phyloP scores from a whole-genome alignment of 306 rosid genomes.

The Aeschynomene evenia region DNA sequence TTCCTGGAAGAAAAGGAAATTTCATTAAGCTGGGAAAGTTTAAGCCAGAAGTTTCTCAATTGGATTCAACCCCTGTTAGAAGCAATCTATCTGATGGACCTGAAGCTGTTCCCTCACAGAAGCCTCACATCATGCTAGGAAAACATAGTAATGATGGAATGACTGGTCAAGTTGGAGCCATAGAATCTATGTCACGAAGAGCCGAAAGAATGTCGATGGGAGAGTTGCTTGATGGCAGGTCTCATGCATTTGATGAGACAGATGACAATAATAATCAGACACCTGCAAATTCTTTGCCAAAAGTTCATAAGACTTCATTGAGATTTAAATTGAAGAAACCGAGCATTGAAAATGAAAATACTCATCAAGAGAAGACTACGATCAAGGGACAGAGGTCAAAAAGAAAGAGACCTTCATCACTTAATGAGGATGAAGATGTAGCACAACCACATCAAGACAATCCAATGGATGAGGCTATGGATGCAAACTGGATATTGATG shows the following conservation, averaged over 20 bases:
- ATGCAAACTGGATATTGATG: slow-evolving; percentile 90
- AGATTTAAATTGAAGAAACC: slow-evolving; percentile 85
- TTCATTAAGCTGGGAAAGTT: slow-evolving; percentile 71
- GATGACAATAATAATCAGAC: slow-evolving; percentile 48
- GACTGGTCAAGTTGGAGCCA: slow-evolving; percentile 34
- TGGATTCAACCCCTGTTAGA: slow-evolving; percentile 39
- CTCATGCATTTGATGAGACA: slow-evolving; percentile 44
- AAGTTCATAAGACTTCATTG: slow-evolving; percentile 69
- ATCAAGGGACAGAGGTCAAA: slow-evolving; percentile 95
- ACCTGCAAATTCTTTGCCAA: slow-evolving; percentile 57
- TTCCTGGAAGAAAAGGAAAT: slow-evolving; percentile 65
- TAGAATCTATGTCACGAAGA: slow-evolving; percentile 37
- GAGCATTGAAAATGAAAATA: slow-evolving; percentile 55
- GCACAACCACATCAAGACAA: slow-evolving; percentile 51
- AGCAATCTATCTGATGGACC: slow-evolving; percentile 50
- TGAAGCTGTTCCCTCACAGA: slow-evolving; percentile 44
- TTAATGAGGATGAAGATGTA: slow-evolving; percentile 48
- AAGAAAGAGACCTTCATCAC: slow-evolving; percentile 77
- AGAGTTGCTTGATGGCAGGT: slow-evolving; percentile 59
- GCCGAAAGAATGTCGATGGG: slow-evolving; percentile 47
- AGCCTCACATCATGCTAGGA: slow-evolving; percentile 32
- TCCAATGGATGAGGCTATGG: slow-evolving; percentile 81
- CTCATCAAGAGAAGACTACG: slow-evolving; percentile 60
- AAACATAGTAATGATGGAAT: slow-evolving; percentile 49
- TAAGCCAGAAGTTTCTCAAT: slow-evolving; percentile 54